A percentile compares a stretch with the other conserved stretches of the same genome.
Evolutionary conservation across 805 yeast genomes (phyloP).

Genomic region (Cyberlindnera galapagoensis): DNA sequence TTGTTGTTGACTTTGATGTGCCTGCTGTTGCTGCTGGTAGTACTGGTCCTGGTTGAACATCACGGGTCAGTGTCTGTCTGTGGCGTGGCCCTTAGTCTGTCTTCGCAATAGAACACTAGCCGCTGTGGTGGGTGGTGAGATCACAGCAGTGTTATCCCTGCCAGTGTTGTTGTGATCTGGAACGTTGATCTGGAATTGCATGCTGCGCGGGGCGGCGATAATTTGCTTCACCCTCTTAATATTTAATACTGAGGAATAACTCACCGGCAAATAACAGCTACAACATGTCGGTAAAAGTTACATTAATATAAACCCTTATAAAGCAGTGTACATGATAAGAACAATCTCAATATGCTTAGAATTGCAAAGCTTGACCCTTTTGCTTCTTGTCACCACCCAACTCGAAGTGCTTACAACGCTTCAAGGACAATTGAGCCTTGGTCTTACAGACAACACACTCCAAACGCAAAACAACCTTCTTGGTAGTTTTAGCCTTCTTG

Average conservation of each 20-base stretch:
- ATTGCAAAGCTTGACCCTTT: slow-evolving; percentile 99
- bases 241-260: no score
- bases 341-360: slow-evolving; percentile 45
- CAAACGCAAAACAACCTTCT: slow-evolving; percentile 98
- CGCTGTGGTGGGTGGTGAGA: no score
- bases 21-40: slow-evolving; percentile 11
- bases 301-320: no score
- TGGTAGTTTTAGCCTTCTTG: slow-evolving; percentile 99
- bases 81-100: no score
- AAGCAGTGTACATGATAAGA: slow-evolving; percentile 14
- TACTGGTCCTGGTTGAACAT: slow-evolving; percentile 18
- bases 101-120: no score
- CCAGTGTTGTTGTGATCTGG: no score
- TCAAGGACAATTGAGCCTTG: slow-evolving; percentile 94
- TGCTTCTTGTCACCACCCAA: slow-evolving; percentile 99
- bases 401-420: slow-evolving; percentile 99
- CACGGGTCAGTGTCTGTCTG: not conserved
- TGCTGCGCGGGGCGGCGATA: no score
- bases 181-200: no score
- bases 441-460: slow-evolving; percentile 99
- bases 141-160: no score
- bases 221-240: no score
- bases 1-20: slow-evolving; percentile 5
- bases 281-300: no score
- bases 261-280: no score